Conservation (phyloP, 805 yeast species). For the Nakazawaea populi region DNA sequence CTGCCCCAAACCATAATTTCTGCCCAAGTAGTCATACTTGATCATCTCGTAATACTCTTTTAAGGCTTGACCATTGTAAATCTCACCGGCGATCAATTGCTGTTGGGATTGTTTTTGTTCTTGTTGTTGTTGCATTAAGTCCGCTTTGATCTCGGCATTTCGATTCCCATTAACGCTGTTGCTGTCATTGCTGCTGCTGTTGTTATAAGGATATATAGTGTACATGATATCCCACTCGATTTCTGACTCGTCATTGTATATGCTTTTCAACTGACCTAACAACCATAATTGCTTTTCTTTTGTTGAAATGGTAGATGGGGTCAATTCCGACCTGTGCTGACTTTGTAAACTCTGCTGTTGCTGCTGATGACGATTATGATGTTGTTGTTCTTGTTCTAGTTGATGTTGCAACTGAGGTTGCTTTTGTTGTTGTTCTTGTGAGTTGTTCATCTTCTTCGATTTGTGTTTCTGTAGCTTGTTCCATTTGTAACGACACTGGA, state of each 20-base stretch:
- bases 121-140: neutral
- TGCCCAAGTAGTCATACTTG: neutral
- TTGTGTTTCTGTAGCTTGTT: constrained; percentile 56
- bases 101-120: neutral
- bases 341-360: neutral
- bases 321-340: neutral
- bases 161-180: neutral
- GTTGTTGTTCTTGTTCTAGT: too few relatives aligned
- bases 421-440: neutral
- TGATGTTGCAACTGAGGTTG: neutral
- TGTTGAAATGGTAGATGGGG: neutral
- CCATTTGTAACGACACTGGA: constrained; percentile 96
- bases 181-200: neutral
- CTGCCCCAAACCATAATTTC: neutral
- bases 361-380: neutral
- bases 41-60: constrained; percentile 3
- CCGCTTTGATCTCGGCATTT: neutral
- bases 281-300: constrained; percentile 8
- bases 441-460: neutral
- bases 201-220: constrained; percentile 4
- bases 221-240: constrained; percentile 9
- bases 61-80: neutral
- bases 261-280: constrained; percentile 4
- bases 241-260: constrained; percentile 3
- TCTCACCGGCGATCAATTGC: neutral